phyloP scores from a whole-genome alignment of 1,139 yeast species.

The Hyphopichia burtonii region DNA sequence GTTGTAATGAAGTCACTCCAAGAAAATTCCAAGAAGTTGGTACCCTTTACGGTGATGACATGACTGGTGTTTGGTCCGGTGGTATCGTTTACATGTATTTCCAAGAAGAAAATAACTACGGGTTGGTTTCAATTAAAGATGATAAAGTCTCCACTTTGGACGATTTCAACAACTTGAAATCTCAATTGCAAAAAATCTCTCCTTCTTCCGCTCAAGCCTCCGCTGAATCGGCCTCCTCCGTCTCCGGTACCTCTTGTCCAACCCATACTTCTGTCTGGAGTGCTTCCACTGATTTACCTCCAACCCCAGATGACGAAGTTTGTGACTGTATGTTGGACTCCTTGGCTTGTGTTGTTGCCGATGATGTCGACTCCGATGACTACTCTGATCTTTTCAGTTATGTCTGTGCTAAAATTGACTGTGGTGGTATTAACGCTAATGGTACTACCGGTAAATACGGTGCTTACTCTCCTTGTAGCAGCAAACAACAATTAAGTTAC shows the following conservation, averaged over 20 bases:
- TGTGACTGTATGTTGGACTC: constrained; percentile 40
- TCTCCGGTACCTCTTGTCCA: constrained; percentile 37
- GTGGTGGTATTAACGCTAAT: constrained; percentile 36
- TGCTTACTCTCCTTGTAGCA: constrained; percentile 38
- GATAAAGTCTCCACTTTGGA: constrained; percentile 37
- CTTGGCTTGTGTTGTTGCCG: constrained; percentile 36
- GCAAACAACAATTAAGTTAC: constrained; percentile 40
- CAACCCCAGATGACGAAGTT: constrained; percentile 40
- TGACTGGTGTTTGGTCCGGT: constrained; percentile 80
- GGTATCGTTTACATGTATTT: constrained; percentile 89
- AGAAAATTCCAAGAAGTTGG: constrained; percentile 66
- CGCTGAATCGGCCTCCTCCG: constrained; percentile 21
- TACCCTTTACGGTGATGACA: constrained; percentile 41
- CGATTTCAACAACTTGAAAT: constrained; percentile 51
- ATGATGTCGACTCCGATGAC: constrained; percentile 27
- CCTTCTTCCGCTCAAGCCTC: constrained; percentile 33
- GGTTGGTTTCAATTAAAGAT: constrained; percentile 59
- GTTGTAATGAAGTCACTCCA: constrained; percentile 64
- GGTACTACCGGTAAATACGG: constrained; percentile 42
- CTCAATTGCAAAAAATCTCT: constrained; percentile 52
- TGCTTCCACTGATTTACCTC: constrained; percentile 42
- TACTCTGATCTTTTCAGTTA: constrained; percentile 35
- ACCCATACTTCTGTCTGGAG: constrained; percentile 34
- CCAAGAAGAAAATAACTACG: constrained; percentile 78
- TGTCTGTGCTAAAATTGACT: constrained; percentile 36